Conservation (phyloP, 2,329 filamentous ascomycete species). For the Zymoseptoria ardabiliae region DNA sequence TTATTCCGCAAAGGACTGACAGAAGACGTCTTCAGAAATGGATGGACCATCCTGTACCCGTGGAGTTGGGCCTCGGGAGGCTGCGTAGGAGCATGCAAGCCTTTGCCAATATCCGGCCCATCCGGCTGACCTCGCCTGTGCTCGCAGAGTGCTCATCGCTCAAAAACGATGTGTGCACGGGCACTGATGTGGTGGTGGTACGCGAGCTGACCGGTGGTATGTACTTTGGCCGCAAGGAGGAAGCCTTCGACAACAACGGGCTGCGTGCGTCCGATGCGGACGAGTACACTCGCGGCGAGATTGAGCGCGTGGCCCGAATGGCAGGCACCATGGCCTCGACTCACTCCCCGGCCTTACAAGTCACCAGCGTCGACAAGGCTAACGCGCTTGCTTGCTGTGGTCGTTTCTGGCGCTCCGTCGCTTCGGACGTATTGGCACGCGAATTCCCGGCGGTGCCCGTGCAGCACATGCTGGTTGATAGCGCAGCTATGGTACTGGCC, state of each 20-base stretch:
- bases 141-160: constrained; percentile 36
- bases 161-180: constrained; percentile 74
- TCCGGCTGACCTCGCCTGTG: not conserved
- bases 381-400: constrained; percentile 79
- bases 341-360: constrained; percentile 49
- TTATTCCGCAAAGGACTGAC: too few species aligned
- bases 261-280: constrained; percentile 74
- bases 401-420: constrained; percentile 78
- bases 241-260: constrained; percentile 57
- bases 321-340: constrained; percentile 72
- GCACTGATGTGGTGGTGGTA: constrained; percentile 84
- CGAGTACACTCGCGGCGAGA: constrained; percentile 73
- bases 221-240: constrained; percentile 85
- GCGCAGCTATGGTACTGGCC: constrained; percentile 89
- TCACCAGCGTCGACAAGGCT: constrained; percentile 88
- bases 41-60: too few species aligned
- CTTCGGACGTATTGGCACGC: constrained; percentile 71
- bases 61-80: not conserved
- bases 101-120: constrained; percentile 1
- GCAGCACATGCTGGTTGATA: constrained; percentile 86
- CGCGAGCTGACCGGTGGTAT: constrained; percentile 87
- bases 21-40: too few species aligned
- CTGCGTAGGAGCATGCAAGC: not conserved
- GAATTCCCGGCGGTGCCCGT: constrained; percentile 83
- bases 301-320: constrained; percentile 77